Evolutionary conservation across 2,329 filamentous ascomycete species (phyloP), one percentile per base, ranked within the genome.

Genomic region (Nemania bipapillata): DNA sequence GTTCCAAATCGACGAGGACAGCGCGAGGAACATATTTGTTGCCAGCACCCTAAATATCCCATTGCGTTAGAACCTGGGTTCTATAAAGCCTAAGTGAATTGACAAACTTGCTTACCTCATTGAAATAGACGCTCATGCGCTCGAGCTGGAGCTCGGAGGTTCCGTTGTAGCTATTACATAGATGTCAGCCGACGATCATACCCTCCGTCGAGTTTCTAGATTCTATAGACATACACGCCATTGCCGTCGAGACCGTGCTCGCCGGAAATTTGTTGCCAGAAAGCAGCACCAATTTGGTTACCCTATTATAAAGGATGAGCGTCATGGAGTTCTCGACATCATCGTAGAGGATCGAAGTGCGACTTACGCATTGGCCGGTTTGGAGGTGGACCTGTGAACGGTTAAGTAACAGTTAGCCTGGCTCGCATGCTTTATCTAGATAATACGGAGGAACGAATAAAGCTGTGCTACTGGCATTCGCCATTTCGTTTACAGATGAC

Each of bases 281-380:
- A 99, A 86, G 96, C 96, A 88, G 96, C 96, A 95, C 96, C 96
- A 79, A 98, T 97, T 93, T 99, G 96, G 92, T 99, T 99, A 90
- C 96, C 96, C 95, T 97, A 79, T 77, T 70, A 78, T 74, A 70
- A 73, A 66, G 80, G 86, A 71, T 76, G 68, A 73, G 73, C 66
- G 62, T 69, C 63, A 65, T 63, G 58, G 67, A 66, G 55, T 71
- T 60, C 26, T 47, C n/a, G 68, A 58, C 40, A 60, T 54, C 54
- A 12, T 71, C 69, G 59, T 58, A 64, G 73, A 75, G 78, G 65
- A 75, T 76, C 65, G 70, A 69, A 62, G 70, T 74, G 63, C 45
- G 64, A 89, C 90, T 86, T 90, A 97, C 95, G 88, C 96, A 98
- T 91, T 99, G 96, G 85, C 96, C 96, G 89, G 96, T 99, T 88